Evolutionary conservation across 2,329 filamentous ascomycete species (phyloP).

Genomic region (Clarireedia monteithiana): DNA sequence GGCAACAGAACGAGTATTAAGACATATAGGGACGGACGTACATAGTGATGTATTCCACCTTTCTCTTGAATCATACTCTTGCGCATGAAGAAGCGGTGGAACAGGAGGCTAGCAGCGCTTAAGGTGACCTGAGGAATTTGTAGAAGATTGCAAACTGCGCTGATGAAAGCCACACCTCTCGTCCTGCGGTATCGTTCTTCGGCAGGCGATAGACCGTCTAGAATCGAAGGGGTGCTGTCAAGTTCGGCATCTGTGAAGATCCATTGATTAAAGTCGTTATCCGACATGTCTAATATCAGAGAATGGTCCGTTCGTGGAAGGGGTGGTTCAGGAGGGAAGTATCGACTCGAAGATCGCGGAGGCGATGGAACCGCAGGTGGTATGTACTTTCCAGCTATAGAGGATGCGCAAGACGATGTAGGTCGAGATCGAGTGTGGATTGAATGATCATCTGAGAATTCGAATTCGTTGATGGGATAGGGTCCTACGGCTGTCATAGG

Average conservation of each 20-base stretch:
- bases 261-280: slow-evolving; percentile 60
- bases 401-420: slow-evolving; percentile 2
- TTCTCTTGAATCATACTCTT: slow-evolving; percentile 66
- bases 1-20: too few relatives aligned
- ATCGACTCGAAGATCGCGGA: slow-evolving; percentile 46
- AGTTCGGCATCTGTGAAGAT: slow-evolving; percentile 81
- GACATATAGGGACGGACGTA: slow-evolving; percentile 37
- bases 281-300: slow-evolving; percentile 24
- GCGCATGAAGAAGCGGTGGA: slow-evolving; percentile 94
- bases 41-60: slow-evolving; percentile 80
- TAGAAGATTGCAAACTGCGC: slow-evolving; percentile 85
- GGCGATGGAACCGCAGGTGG: slow-evolving; percentile 56
- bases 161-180: slow-evolving; percentile 95
- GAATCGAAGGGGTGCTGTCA: slow-evolving; percentile 70
- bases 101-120: slow-evolving; percentile 86
- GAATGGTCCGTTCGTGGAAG: slow-evolving; percentile 5
- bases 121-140: slow-evolving; percentile 89
- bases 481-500: slow-evolving; percentile 8
- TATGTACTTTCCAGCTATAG: slow-evolving; percentile 42
- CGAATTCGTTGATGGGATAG: slow-evolving; percentile 1
- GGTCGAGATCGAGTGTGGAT: slow-evolving; percentile 4
- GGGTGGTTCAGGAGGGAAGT: slow-evolving; percentile 39
- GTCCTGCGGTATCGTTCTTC: slow-evolving; percentile 75
- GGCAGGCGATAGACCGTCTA: slow-evolving; percentile 69
- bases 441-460: slow-evolving; percentile 6